A percentile compares a stretch with the other conserved stretches of the same genome.
These are phyloP conservation scores for Beverwykella pulmonaria DNA, from an alignment of 495 filamentous ascomycete genomes.

Conservation along the genomic window DNA sequence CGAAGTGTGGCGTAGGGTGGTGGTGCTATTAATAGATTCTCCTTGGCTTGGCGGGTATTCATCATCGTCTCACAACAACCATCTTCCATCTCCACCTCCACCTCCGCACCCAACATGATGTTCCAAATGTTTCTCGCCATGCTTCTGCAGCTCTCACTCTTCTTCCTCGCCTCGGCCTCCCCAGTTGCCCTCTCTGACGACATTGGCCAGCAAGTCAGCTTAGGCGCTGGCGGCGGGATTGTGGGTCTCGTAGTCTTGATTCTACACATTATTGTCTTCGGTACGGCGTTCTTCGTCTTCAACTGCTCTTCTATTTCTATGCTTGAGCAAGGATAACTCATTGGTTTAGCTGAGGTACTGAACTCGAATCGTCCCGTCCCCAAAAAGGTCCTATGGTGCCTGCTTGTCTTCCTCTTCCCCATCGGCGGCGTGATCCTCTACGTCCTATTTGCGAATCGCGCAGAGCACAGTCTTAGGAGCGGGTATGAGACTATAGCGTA, in stretches of 20 bases:
- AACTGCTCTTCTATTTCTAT: background rate
- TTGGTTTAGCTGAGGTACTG: slow-evolving; percentile 53
- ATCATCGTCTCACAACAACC: background rate
- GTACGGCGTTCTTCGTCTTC: slow-evolving; percentile 38
- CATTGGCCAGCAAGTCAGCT: slow-evolving; percentile 23
- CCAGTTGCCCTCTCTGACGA: slow-evolving; percentile 31
- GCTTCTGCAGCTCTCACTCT: slow-evolving; percentile 51
- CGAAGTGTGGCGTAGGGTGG: no score
- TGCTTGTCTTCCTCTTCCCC: slow-evolving; percentile 57
- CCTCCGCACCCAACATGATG: slow-evolving; percentile 13
- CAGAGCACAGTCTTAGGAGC: slow-evolving; percentile 43
- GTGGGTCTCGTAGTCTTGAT: slow-evolving; percentile 54
- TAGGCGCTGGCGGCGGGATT: slow-evolving; percentile 53
- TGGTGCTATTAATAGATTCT: no score
- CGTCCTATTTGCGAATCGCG: slow-evolving; percentile 56
- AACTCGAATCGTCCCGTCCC: slow-evolving; percentile 53
- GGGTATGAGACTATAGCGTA: background rate
- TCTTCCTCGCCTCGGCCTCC: slow-evolving; percentile 47
- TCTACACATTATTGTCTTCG: slow-evolving; percentile 55
- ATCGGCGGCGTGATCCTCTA: slow-evolving; percentile 55
- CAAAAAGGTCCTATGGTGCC: slow-evolving; percentile 55
- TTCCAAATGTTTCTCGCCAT: slow-evolving; percentile 32
- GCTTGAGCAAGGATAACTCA: background rate
- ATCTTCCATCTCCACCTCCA: background rate
- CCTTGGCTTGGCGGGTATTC: no score